Base-by-base conservation (phyloP, 2,329 filamentous ascomycete species). In the Onygena corvina region DNA sequence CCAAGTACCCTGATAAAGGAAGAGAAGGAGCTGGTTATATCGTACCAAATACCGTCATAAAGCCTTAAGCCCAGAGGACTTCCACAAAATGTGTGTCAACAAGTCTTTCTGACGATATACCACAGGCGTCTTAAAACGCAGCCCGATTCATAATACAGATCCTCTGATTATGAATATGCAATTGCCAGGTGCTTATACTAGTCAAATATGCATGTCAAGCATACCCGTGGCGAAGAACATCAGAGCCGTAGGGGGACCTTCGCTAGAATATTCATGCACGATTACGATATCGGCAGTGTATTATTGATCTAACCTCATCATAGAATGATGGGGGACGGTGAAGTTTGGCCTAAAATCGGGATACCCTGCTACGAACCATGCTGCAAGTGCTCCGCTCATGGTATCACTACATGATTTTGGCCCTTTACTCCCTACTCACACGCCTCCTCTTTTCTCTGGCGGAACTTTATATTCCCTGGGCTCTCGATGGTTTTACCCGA, bases 141-240 rank as follows among this genome's bases (percentile, higher is more conserved):
- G 20, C 36, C 25, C 23, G 36, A 40, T 40, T 40, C 16, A 40
- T 40, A 40, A 40, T 25, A 40, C 25, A 21, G 36, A 40, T 21
- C 36, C 36, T 40, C 18, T 40, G 36, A 23, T 40, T 40, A 40
- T 40, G 36, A 40, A 40, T 40, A 14, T 25, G 20, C 21, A 25
- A 21, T 21, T 12, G 25, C 36, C 25, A 40, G 20, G 9, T 40
- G 36, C 36, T 12, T 40, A 40, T 21, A 21, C 36, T 18, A 21
- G 20, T n/a, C 18, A 40, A 40, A 35, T n/a, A 25, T 40, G 36
- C 36, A 25, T 25, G 9, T 9, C 36, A 6, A 20, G 36, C 36
- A 40, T 23, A 25, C 12, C 14, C 36, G n/a, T 25, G 18, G 16
- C 8, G 9, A 9, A 25, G 11, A n/a, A 40, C 36, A 40, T 21